A percentile compares a stretch with the other conserved stretches of the same genome.
These are phyloP conservation scores for Talinum fruticosum DNA, from an alignment of 148 eudicot species.

Conservation along the genomic window DNA sequence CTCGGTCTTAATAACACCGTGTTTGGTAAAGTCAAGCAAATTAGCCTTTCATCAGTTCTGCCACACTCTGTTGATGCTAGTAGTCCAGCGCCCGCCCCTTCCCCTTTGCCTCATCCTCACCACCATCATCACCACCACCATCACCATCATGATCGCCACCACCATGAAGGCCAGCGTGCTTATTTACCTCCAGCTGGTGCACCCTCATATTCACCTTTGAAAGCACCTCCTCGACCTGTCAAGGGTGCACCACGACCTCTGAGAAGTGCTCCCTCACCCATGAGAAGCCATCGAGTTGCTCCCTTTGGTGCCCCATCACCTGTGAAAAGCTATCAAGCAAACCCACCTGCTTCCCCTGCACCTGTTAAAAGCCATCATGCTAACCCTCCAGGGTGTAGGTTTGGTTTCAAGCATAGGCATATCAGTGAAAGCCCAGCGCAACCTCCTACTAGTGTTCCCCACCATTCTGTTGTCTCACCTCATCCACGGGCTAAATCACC, in stretches of 20 bases:
- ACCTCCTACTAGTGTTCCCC: constrained; percentile 41
- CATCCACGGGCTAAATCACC: constrained; percentile 44
- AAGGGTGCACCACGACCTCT: constrained; percentile 33
- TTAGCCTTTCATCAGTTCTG: constrained; percentile 74
- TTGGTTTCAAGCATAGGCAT: constrained; percentile 38
- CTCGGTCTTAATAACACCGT: constrained; percentile 88
- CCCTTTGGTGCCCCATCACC: constrained; percentile 53
- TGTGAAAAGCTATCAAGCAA: constrained; percentile 32
- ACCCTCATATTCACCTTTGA: constrained; percentile 49
- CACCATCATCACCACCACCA: constrained; percentile 51
- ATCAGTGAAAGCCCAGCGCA: constrained; percentile 39
- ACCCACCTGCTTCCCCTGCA: constrained; percentile 33
- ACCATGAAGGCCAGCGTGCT: constrained; percentile 35
- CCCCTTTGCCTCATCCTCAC: constrained; percentile 45
- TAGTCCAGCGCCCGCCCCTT: constrained; percentile 63
- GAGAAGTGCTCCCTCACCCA: constrained; percentile 39
- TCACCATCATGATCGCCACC: constrained; percentile 60
- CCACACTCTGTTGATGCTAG: constrained; percentile 52
- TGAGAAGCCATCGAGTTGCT: constrained; percentile 30
- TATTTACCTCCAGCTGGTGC: constrained; percentile 44
- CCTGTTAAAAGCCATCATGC: constrained; percentile 44
- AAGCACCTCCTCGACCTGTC: constrained; percentile 30
- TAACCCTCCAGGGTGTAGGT: constrained; percentile 63
- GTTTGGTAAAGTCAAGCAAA: constrained; percentile 89
- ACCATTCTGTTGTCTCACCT: constrained; percentile 35